phyloP scores from a whole-genome alignment of 1,284 basidiomycete genomes.

The Pisolithus thermaeus region DNA sequence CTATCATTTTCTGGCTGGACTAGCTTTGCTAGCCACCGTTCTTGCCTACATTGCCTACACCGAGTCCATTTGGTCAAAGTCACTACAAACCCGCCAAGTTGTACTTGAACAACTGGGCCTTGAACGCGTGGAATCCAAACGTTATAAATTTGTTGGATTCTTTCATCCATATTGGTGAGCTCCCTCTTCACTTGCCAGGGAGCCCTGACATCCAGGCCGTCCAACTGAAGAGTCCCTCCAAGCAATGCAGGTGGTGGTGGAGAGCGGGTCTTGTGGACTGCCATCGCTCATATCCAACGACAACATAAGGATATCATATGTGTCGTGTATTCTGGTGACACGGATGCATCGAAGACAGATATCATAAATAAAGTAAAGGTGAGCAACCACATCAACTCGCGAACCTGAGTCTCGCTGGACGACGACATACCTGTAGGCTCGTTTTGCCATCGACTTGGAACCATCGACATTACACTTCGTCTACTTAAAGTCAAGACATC shows the following conservation, averaged over 20 bases:
- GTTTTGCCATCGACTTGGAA: conserved; percentile 79
- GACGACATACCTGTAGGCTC: conserved; percentile 41
- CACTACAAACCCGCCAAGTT: conserved; percentile 13
- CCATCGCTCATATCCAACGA: conserved; percentile 74
- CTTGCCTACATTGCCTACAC: conserved; percentile 24
- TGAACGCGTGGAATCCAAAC: not conserved
- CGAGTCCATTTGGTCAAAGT: conserved; percentile 15
- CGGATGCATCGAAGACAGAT: conserved; percentile 69
- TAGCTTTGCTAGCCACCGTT: conserved; percentile 7
- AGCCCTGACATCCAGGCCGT: conserved; percentile 17
- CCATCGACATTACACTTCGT: conserved; percentile 69
- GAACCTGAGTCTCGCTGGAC: not conserved
- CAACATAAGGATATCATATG: conserved; percentile 67
- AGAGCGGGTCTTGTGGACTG: conserved; percentile 94
- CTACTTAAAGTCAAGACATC: conserved; percentile 62
- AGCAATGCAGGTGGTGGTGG: conserved; percentile 98
- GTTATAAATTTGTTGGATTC: conserved; percentile 67
- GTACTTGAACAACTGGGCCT: conserved; percentile 17
- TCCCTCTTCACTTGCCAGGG: not conserved
- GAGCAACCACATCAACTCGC: conserved; percentile 14
- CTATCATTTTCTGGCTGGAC: conserved; percentile 20
- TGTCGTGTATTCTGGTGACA: conserved; percentile 90
- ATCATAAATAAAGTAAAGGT: conserved; percentile 85
- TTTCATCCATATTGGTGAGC: conserved; percentile 95
- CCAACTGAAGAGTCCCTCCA: conserved; percentile 30